Base-by-base conservation (phyloP, 2,329 filamentous ascomycete genomes). In the Colletotrichum melonis region DNA sequence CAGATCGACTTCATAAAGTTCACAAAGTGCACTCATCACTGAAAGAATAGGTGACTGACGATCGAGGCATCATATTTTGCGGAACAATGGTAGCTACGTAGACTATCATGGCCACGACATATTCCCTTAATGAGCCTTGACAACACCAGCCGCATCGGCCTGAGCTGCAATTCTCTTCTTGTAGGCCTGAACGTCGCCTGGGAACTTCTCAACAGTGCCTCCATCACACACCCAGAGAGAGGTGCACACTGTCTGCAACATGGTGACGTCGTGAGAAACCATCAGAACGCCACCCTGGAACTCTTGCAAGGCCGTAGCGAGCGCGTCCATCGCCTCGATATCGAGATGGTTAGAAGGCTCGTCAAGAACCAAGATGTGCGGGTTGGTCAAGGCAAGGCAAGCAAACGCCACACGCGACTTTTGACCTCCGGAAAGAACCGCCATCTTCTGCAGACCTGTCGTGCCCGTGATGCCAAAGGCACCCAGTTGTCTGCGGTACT, bases 231-330 rank as follows among this genome's bases (percentile, higher is more conserved):
- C 96, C 97, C 97, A 99, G 80, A 99, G 85, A 81, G 92, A 97
- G 63, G 88, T 97, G 84, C 97, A 99, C 49, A 99, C 97, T 66
- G 94, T 97, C 87, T 98, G 95, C 83, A 99, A 83, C 95, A 99
- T 98, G 1, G 97, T 98, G 67, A 99, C 97, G 81, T 99, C 97
- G 93, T 99, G 97, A 80, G 94, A 97, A 70, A 99, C 97, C 95
- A 99, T 98, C 79, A 99, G 87, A 69, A 99, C 95, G 82, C 97
- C 97, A 74, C 97, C 97, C 85, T 97, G 90, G 86, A 98, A 99
- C 76, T 92, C 90, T 77, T 91, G 89, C 77, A 99, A 87, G 19
- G 97, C 97, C 35, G 93, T 91, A 5, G 94, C 92, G 65, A 99
- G 87, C 12, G 97, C 96, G 82, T 99, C 97, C 97, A 99, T 98